Conservation (phyloP, 164 flowering plant genomes). For the Annona squamosa region DNA sequence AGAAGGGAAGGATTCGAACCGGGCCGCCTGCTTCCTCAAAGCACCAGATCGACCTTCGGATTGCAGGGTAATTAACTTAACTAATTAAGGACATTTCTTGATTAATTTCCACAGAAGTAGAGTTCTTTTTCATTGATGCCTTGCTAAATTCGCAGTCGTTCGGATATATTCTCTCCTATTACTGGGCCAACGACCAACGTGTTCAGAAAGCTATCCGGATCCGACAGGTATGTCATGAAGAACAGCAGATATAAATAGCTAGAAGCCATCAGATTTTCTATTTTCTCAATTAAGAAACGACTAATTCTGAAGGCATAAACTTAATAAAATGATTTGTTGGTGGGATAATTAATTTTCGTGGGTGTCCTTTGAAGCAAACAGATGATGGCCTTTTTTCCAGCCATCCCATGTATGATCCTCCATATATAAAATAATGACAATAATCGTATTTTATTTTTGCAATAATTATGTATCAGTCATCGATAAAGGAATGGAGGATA, state of each 20-base stretch:
- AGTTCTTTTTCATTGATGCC: not conserved
- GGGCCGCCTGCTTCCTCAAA: not conserved
- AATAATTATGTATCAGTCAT: no score
- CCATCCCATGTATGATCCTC: not conserved
- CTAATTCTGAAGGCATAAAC: no score
- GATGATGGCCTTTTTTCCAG: not conserved
- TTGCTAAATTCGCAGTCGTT: not conserved
- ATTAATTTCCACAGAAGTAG: not conserved
- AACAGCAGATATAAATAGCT: not conserved
- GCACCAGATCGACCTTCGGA: not conserved
- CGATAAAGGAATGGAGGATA: not conserved
- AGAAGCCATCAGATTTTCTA: no score
- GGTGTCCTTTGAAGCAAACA: not conserved
- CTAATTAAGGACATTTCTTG: not conserved
- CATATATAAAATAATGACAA: no score
- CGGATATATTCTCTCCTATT: not conserved
- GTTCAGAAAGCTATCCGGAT: slow-evolving; percentile 2
- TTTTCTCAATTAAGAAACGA: no score
- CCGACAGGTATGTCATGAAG: slow-evolving; percentile 1
- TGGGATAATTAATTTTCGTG: not conserved
- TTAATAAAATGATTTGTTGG: no score
- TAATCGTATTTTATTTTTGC: not conserved
- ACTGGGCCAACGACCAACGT: slow-evolving; percentile 1
- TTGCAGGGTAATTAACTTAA: not conserved
- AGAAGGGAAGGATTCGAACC: not conserved